Evolutionary conservation across 108 stramenopile genomes (phyloP), one percentile per base, ranked within the genome.

Genomic region (Nitzschia sp.): DNA sequence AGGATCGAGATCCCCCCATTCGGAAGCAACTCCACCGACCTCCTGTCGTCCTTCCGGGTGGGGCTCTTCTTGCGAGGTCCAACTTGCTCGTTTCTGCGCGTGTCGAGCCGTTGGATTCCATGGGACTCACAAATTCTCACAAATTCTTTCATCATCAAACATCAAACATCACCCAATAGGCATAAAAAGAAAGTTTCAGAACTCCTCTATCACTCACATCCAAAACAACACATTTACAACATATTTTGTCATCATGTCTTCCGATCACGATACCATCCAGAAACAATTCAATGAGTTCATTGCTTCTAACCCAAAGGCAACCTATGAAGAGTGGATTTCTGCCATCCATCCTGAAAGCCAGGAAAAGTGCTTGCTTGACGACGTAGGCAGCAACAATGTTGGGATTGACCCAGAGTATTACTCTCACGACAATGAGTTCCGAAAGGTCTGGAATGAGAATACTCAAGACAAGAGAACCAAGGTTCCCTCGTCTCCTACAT

Each of bases 281-380:
- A 43, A 43, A 24, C 61, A 62, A n/a, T 62, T 62, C 61, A 25
- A 43, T 1, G 22, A 62, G 43, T 62, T 62, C 37, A 39, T 62
- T 24, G 14, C 41, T 9, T 62, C 61, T 1, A 17, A 62, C 43
- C 61, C 61, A 0, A 62, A 41, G 12, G 61, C 38, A 10, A 84
- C 69, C 15, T 87, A 87, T 22, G 76, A 80, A 52, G 79, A 83
- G 54, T 84, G 86, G 86, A 83, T 87, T 52, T 70, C 69, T 22
- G 74, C 81, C 10, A 59, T 75, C 17, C 86, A 87, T 58, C 86
- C 86, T 3, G 86, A 87, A 41, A 80, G 82, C 5, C 22, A 43
- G 43, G 43, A 62, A 46, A 62, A 62, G 2, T 62, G 43, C 21
- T 42, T 62, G 15, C 43, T 62, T 3, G 61, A 62, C 1, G 61